Evolutionary conservation across 2,329 filamentous ascomycete species (phyloP).

Genomic region (Colletotrichum phormii): DNA sequence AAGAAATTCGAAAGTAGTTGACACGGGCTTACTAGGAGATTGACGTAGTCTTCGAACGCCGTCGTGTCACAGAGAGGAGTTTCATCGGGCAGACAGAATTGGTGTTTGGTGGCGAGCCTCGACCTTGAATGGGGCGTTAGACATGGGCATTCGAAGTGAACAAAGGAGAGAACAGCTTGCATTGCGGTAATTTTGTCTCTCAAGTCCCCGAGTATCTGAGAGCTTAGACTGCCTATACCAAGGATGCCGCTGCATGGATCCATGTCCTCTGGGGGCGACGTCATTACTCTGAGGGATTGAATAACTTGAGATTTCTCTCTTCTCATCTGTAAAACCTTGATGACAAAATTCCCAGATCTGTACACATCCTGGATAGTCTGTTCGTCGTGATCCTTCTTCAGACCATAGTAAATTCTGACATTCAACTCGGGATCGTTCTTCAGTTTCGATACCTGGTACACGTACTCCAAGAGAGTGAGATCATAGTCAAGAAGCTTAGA

Average conservation of each 20-base stretch:
- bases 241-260: neutral
- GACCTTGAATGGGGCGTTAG: neutral
- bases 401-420: neutral
- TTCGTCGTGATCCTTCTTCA: conserved; percentile 1
- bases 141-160: neutral
- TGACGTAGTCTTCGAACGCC: neutral
- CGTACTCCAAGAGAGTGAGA: neutral
- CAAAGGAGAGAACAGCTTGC: neutral
- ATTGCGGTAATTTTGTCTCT: neutral
- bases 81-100: conserved; percentile 7
- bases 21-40: neutral
- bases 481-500: conserved; percentile 3
- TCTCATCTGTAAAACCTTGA: conserved; percentile 11
- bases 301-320: neutral
- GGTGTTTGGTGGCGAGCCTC: neutral
- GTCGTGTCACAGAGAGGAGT: neutral
- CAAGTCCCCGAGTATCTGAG: neutral
- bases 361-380: conserved; percentile 13
- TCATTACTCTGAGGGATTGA: neutral
- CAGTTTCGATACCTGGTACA: neutral
- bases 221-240: neutral
- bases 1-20: too few species aligned
- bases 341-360: neutral
- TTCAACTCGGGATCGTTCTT: neutral
- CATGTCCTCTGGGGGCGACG: neutral